phyloP scores from a whole-genome alignment of 305 asterid genomes.

The Striga hermonthica region DNA sequence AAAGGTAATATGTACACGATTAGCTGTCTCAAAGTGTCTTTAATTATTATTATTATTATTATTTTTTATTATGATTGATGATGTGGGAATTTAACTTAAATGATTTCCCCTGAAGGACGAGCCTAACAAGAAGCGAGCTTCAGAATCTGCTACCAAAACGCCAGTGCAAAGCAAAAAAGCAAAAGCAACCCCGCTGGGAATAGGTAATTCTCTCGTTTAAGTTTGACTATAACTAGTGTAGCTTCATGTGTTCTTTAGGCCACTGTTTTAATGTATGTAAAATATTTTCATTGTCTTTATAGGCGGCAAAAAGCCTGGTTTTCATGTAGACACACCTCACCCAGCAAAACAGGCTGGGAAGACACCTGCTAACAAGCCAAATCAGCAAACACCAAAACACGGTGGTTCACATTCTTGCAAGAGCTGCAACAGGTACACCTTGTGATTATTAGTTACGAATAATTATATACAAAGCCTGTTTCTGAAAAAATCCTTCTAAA shows the following conservation, averaged over 20 bases:
- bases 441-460: not conserved
- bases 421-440: conserved; percentile 53
- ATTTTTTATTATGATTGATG: not conserved
- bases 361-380: conserved; percentile 50
- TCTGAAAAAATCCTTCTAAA: no score
- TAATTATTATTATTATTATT: no score
- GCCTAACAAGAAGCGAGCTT: conserved; percentile 52
- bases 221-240: no score
- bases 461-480: not conserved
- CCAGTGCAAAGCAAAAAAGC: conserved; percentile 65
- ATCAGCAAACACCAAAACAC: conserved; percentile 52
- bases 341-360: conserved; percentile 59
- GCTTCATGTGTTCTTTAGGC: no score
- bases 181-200: conserved; percentile 62
- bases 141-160: conserved; percentile 48
- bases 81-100: conserved; percentile 2
- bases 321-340: conserved; percentile 69
- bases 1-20: conserved; percentile 41
- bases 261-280: no score
- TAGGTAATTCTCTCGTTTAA: conserved; percentile 43
- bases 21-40: no score
- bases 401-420: conserved; percentile 56
- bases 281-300: conserved; percentile 9
- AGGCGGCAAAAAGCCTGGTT: conserved; percentile 60
- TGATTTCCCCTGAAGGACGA: conserved; percentile 37